Conservation (phyloP, 352 stramenopile genomes). For the Aphanomyces astaci region DNA sequence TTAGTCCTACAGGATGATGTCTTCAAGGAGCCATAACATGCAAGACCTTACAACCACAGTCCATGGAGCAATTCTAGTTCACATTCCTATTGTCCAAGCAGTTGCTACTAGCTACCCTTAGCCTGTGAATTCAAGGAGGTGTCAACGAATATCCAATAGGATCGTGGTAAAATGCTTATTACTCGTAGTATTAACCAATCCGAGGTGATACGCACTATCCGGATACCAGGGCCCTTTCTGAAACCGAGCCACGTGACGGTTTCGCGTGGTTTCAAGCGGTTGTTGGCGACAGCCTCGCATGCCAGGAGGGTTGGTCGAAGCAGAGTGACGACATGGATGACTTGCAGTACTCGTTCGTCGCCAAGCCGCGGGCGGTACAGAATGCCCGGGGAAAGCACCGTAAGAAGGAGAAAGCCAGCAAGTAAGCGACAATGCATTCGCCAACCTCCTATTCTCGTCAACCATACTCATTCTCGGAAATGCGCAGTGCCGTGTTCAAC, state of each 20-base stretch:
- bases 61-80: no score
- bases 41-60: no score
- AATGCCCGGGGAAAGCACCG: conserved; percentile 43
- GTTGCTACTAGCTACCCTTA: no score
- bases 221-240: background rate
- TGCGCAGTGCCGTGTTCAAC: conserved; percentile 34
- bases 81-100: no score
- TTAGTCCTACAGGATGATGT: background rate
- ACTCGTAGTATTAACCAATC: background rate
- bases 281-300: background rate
- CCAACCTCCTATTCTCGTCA: no score
- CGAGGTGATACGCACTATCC: background rate
- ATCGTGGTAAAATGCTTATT: background rate
- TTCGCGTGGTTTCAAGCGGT: background rate
- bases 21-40: background rate
- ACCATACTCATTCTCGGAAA: no score
- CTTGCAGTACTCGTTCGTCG: conserved; percentile 68
- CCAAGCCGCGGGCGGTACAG: conserved; percentile 64
- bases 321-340: conserved; percentile 29
- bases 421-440: conserved; percentile 1
- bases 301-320: background rate
- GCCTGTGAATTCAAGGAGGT: no score
- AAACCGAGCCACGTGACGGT: background rate
- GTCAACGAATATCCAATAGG: background rate
- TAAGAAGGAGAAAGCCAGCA: conserved; percentile 23